Base-by-base conservation (phyloP, 1,139 yeast species). In the Suhomyces guaymorum region DNA sequence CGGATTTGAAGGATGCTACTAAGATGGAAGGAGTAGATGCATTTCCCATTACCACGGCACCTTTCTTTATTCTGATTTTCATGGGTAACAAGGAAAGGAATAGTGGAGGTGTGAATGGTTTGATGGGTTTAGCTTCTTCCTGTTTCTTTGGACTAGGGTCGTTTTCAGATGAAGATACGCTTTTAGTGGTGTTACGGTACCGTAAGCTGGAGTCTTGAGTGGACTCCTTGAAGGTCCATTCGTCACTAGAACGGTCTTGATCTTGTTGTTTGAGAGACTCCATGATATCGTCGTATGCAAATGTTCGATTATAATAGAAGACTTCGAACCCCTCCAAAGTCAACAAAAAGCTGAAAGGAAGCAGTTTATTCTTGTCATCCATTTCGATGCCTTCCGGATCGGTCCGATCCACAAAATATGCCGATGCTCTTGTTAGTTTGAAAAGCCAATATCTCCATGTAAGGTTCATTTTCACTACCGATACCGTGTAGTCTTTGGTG, bases 391-490 rank as follows among this genome's bases (percentile, higher is more conserved):
- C 62, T 35, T 54, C 52, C 18, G 54, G 49, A 33, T 57, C 59
- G 11, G 52, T 43, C 3, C 52, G 51, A 24, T 55, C 47, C 11
- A 55, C 48, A 26, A 49, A 52, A 37, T 62, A 66, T 22, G 68
- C 74, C 1, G 81, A 68, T 24, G 66, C 51, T 47, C 84, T 66
- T 3, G 80, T 73, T 13, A 66, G 55, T 4, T 66, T 64, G 35
- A 86, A 51, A 13, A 70, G 64, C 97, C 97, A 92, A 56, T 88
- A 92, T 41, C 95, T 59, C 97, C 97, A 92, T 0, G 95, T 86
- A 20, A 92, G 55, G 45, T 79, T 77, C 4, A 90, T 81, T 43
- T 82, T 81, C 15, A 85, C 70, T 2, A 86, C 69, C 6, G 88
- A 75, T 2, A 86, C 55, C 2, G 95, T 78, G 43, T 78, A 78